Base-by-base conservation (phyloP, 176 grass and related monocot species). In the Raddia distichophylla region DNA sequence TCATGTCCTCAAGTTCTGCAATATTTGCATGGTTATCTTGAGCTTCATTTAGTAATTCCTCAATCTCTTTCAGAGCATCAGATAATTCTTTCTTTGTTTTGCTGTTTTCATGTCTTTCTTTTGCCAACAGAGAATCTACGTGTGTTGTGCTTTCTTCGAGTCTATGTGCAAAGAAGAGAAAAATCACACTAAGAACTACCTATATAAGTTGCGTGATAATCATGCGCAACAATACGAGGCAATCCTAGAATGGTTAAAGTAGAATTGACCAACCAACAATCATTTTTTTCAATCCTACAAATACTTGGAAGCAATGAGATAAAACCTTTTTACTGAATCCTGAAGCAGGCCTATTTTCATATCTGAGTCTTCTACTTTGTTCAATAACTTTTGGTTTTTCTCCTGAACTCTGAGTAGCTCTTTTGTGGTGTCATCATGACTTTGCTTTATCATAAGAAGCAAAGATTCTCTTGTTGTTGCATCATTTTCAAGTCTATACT, bases 401-500 rank as follows among this genome's bases (percentile, higher is more conserved):
- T 72, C 83, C 69, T 82, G 73, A 89, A 73, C 78, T 82, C 86
- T 66, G 65, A 65, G 27, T 56, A 89, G 52, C n/a, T 71, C 67
- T 73, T 81, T 86, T 73, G 64, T 66, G 43, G 83, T 77, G 15
- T 78, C 83, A 89, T 86, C 83, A 34, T 89, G 76, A 32, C 58
- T 86, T 89, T 86, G 83, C 78, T 86, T 89, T 82, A 71, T 76
- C 8, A 5, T 86, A 73, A 89, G 71, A 53, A 89, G 73, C 20
- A 77, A 67, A 57, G 78, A 82, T 60, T 89, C 83, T 82, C 78
- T 86, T 50, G 78, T 4, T 76, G 22, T 78, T 73, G 83, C 64
- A 73, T 91, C 79, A 57, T 84, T 85, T 83, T 91, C 79, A 91
- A 89, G 80, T 94, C 91, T 94, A 86, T 53, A 83, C 71, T 58